A percentile compares a stretch with the other conserved stretches of the same genome.
Conservation (phyloP, 768 basidiomycete species). For the Infundibulicybe gibba region DNA sequence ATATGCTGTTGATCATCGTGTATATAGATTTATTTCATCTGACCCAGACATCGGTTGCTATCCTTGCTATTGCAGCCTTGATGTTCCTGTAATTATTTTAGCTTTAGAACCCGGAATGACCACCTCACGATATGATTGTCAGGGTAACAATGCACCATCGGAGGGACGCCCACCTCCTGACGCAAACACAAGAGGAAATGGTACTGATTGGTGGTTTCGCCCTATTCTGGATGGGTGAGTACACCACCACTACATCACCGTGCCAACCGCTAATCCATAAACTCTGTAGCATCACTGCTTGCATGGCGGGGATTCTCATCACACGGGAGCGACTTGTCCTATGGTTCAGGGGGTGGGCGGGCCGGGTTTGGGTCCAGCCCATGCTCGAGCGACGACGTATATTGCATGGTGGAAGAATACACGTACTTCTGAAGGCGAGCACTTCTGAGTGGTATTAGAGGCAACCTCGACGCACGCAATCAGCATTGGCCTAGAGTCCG, state of each 20-base stretch:
- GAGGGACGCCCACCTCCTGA: conserved; percentile 55
- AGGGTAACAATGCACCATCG: conserved; percentile 72
- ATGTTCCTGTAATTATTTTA: conserved; percentile 54
- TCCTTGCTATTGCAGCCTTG: conserved; percentile 61
- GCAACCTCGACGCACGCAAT: too few species aligned
- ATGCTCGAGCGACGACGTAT: conserved; percentile 55
- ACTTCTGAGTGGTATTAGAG: not conserved
- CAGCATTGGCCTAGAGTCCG: too few species aligned
- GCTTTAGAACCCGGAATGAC: not conserved
- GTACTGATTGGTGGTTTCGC: conserved; percentile 69
- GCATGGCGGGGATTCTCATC: conserved; percentile 41
- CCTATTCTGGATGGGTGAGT: conserved; percentile 74
- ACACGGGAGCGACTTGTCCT: conserved; percentile 10
- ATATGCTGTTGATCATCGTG: conserved; percentile 3
- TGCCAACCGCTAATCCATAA: not conserved
- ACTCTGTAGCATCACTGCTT: conserved; percentile 31
- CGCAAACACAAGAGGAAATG: conserved; percentile 71
- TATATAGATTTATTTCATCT: conserved; percentile 64
- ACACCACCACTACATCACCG: not conserved
- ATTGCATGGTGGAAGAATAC: conserved; percentile 60
- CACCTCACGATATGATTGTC: conserved; percentile 2
- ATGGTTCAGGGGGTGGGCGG: conserved; percentile 7
- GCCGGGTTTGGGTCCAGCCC: conserved; percentile 20
- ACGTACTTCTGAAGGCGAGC: conserved; percentile 11
- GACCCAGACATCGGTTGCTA: conserved; percentile 72